These are phyloP conservation scores for Pseudocercospora cruenta DNA, from an alignment of 2,329 filamentous ascomycete genomes.

Conservation along the genomic window DNA sequence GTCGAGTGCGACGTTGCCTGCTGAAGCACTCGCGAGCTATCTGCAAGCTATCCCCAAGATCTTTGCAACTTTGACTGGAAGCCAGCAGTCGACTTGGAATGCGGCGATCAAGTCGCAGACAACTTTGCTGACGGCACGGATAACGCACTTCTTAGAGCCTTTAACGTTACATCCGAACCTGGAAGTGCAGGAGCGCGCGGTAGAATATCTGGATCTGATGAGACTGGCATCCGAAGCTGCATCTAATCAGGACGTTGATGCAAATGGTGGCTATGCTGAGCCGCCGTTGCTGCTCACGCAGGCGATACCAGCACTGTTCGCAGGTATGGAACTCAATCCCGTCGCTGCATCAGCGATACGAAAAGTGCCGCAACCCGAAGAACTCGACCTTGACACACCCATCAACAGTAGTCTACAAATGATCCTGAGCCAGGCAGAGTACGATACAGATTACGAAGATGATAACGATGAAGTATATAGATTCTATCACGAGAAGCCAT, in stretches of 20 bases:
- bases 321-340: constrained; percentile 86
- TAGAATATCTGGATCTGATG: constrained; percentile 88
- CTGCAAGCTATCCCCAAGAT: constrained; percentile 86
- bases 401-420: constrained; percentile 75
- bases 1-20: constrained; percentile 59
- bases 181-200: constrained; percentile 92
- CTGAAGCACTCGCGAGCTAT: constrained; percentile 74
- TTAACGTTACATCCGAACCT: constrained; percentile 80
- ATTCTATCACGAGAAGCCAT: constrained; percentile 50
- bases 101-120: constrained; percentile 72
- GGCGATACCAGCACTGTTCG: constrained; percentile 85
- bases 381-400: constrained; percentile 76
- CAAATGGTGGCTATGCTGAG: constrained; percentile 69
- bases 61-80: constrained; percentile 71
- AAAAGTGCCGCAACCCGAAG: constrained; percentile 79
- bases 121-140: constrained; percentile 76
- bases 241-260: constrained; percentile 62
- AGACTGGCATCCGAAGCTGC: constrained; percentile 83
- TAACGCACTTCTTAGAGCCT: constrained; percentile 80
- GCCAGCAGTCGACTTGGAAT: constrained; percentile 70
- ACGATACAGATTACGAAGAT: constrained; percentile 46
- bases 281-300: constrained; percentile 84
- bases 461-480: constrained; percentile 50
- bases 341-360: constrained; percentile 80
- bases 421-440: constrained; percentile 62